Evolutionary conservation across 2,329 filamentous ascomycete species (phyloP).

Genomic region (Biscogniauxia mediterranea): DNA sequence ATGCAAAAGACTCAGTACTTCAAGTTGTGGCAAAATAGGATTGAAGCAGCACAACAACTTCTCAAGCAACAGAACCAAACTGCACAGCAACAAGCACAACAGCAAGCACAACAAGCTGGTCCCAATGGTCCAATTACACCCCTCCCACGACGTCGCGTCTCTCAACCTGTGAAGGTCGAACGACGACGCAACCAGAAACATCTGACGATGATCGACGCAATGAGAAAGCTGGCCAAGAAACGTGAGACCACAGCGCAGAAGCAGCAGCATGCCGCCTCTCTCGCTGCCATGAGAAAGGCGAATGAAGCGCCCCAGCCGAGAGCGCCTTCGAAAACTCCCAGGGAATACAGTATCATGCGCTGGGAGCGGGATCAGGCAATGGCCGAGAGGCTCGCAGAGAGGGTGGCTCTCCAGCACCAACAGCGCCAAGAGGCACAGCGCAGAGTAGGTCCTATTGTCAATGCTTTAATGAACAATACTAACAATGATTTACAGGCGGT

Average conservation of each 20-base stretch:
- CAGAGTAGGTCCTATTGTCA: conserved; percentile 45
- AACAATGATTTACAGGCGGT: conserved; percentile 32
- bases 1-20: conserved; percentile 97
- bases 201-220: conserved; percentile 84
- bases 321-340: conserved; percentile 68
- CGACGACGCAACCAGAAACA: conserved; percentile 83
- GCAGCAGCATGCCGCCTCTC: conserved; percentile 74
- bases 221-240: conserved; percentile 94
- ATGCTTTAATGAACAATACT: conserved; percentile 23
- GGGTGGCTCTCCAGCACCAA: conserved; percentile 53
- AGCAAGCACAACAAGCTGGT: conserved; percentile 36
- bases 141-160: conserved; percentile 63
- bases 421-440: conserved; percentile 55
- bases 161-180: conserved; percentile 81
- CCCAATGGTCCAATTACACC: conserved; percentile 44
- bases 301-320: conserved; percentile 59
- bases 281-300: conserved; percentile 78
- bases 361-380: conserved; percentile 77
- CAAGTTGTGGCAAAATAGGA: conserved; percentile 64
- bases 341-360: conserved; percentile 87
- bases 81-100: conserved; percentile 36
- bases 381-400: conserved; percentile 59
- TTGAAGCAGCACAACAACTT: conserved; percentile 57
- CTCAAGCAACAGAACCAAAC: conserved; percentile 54
- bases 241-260: conserved; percentile 83